These are phyloP conservation scores for Gastrodia elata DNA, from an alignment of 106 monocot genomes.

Conservation along the genomic window DNA sequence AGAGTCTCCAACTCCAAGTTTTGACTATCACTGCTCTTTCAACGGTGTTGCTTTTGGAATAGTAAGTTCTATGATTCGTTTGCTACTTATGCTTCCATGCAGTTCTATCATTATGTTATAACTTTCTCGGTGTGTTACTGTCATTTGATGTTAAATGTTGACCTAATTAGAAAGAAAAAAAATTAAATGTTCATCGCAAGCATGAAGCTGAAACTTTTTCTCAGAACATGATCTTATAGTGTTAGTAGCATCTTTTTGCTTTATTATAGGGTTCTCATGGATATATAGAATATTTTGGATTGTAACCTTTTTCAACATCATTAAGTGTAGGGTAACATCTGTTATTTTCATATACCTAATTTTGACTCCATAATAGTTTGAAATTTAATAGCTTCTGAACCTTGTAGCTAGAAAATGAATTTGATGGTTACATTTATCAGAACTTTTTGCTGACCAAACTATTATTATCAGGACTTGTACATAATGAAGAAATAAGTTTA, in stretches of 20 bases:
- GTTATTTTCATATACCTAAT: neutral
- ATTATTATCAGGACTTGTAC: neutral
- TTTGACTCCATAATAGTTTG: neutral
- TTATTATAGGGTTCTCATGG: too few relatives aligned
- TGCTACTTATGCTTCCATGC: neutral
- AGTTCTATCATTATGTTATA: neutral
- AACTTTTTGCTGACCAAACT: neutral
- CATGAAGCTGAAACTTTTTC: neutral
- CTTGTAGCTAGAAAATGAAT: neutral
- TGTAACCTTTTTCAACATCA: too few relatives aligned
- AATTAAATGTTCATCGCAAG: neutral
- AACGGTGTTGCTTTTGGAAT: slow-evolving; percentile 87
- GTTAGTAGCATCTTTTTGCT: neutral
- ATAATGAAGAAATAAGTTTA: neutral
- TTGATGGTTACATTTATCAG: neutral
- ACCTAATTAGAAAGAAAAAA: neutral
- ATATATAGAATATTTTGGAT: too few relatives aligned
- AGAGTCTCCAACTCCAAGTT: slow-evolving; percentile 84
- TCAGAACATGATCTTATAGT: too few relatives aligned
- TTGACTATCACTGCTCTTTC: slow-evolving; percentile 77
- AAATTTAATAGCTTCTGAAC: neutral
- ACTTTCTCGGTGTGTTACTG: neutral
- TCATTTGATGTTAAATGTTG: neutral
- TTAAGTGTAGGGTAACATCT: too few relatives aligned
- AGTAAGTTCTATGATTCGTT: slow-evolving; percentile 41